Conservation (phyloP, 805 yeast genomes). For the Lachancea lanzarotensis region DNA sequence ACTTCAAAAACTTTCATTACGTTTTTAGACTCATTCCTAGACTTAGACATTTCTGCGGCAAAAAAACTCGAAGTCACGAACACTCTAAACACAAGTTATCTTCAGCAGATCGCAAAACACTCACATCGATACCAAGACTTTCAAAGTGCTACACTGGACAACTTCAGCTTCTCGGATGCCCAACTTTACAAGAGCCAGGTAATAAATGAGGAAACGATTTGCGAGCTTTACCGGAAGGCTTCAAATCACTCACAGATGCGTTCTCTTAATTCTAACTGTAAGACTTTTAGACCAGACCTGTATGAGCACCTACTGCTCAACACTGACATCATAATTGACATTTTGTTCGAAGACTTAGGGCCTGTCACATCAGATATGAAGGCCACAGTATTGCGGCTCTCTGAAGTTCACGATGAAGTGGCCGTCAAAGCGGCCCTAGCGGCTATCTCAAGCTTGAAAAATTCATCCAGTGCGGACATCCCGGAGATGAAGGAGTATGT, state of each 20-base stretch:
- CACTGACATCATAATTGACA: slow-evolving; percentile 15
- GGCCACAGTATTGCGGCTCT: slow-evolving; percentile 9
- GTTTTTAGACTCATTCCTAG: not conserved
- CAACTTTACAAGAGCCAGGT: slow-evolving; percentile 27
- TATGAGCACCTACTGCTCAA: slow-evolving; percentile 10
- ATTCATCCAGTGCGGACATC: not conserved
- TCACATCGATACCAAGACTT: slow-evolving; percentile 19
- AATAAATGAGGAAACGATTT: slow-evolving; percentile 32
- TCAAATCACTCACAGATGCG: slow-evolving; percentile 13
- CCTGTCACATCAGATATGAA: slow-evolving; percentile 12
- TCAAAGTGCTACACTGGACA: slow-evolving; percentile 18
- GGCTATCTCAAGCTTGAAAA: slow-evolving; percentile 11
- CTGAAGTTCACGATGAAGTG: slow-evolving; percentile 9
- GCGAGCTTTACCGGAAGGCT: slow-evolving; percentile 31
- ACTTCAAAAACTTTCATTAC: not conserved
- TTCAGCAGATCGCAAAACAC: slow-evolving; percentile 12
- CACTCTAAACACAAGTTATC: slow-evolving; percentile 24
- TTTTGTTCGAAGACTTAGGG: slow-evolving; percentile 12
- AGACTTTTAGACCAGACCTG: not conserved
- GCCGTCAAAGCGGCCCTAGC: slow-evolving; percentile 12
- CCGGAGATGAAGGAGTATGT: slow-evolving; percentile 5
- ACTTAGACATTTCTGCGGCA: slow-evolving; percentile 12
- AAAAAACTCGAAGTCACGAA: slow-evolving; percentile 32
- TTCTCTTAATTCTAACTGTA: slow-evolving; percentile 17
- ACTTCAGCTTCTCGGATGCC: slow-evolving; percentile 26